Evolutionary conservation across 495 filamentous ascomycete species (phyloP), one percentile per base, ranked within the genome.

Genomic region (Penicillium nucicola): DNA sequence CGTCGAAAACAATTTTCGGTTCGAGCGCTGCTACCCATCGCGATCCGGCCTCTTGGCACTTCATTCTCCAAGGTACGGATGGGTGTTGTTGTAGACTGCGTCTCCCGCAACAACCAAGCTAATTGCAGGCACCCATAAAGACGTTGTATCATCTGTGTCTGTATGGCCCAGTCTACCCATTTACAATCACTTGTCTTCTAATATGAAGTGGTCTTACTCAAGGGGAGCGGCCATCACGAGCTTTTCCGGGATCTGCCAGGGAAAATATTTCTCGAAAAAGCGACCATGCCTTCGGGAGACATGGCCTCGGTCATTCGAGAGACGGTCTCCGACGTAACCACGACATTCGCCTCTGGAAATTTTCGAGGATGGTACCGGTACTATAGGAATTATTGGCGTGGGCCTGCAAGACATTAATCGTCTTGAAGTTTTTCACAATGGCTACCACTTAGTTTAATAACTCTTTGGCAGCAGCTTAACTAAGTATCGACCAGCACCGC

Each of bases 311-410:
- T 32, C 66, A 74, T 72, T 39, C 72, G 70, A 9, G 36, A 48
- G 11, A 74, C 19, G 23, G 50, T 55, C 9, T 36, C 54, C 2
- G 47, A 18, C 1, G 70, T 76, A 10, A 71, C 68, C 3, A 73
- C 32, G 5, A 23, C 42, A 5, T 47, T 44, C 0, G 55, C 55
- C 0, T 54, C 46, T 1, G 71, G 72, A 37, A 69, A 78, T 0
- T 55, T 53, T 55, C 25, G 5, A 54, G 15, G 6, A 78, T 46
- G 7, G 53, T 18, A 0, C 62, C 41, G 1, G 65, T 22, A 10
- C 67, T 67, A 46, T 72, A 75, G 52, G 62, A 78, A 42, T 78
- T 71, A 55, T 78, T 71, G 8, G 69, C 72, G 47, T 77, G 72
- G n/a, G 68, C 71, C 45, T 77, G 72, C 9, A 72, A 74, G 40